Evolutionary conservation across 1,284 basidiomycete genomes (phyloP).

Genomic region (Cutaneotrichosporon sp.): DNA sequence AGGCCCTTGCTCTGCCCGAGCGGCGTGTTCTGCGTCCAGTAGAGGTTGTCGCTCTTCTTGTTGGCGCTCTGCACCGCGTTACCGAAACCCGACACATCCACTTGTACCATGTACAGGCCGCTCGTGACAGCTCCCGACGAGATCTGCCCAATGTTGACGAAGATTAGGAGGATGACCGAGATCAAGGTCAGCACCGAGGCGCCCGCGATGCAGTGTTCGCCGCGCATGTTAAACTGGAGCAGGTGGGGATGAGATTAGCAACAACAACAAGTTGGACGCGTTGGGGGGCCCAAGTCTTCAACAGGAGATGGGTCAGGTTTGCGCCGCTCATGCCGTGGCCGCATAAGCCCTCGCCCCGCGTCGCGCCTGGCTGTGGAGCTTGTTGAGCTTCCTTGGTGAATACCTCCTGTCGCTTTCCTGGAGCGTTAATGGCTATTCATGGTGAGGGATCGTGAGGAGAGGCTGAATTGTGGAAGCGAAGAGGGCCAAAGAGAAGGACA

Average conservation of each 20-base stretch:
- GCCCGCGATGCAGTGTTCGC: slow-evolving; percentile 50
- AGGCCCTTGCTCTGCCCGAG: slow-evolving; percentile 42
- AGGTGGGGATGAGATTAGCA: neutral
- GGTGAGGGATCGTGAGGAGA: neutral
- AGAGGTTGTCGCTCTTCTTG: slow-evolving; percentile 24
- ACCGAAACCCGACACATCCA: slow-evolving; percentile 47
- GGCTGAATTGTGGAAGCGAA: neutral
- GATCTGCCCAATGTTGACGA: slow-evolving; percentile 50
- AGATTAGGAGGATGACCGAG: slow-evolving; percentile 48
- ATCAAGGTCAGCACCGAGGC: slow-evolving; percentile 44
- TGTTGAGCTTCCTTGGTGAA: too few relatives aligned
- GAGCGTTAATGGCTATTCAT: neutral
- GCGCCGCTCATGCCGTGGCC: neutral
- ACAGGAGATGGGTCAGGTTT: neutral
- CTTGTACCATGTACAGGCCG: slow-evolving; percentile 44
- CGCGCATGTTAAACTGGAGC: slow-evolving; percentile 36
- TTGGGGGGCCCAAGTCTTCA: neutral
- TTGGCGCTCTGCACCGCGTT: slow-evolving; percentile 36
- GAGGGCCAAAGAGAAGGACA: neutral
- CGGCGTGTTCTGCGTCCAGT: slow-evolving; percentile 25
- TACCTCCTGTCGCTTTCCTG: too few relatives aligned
- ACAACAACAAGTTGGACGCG: neutral
- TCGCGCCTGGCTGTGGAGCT: too few relatives aligned
- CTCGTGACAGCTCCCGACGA: slow-evolving; percentile 35
- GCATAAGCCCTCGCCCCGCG: neutral